Evolutionary conservation across 1,139 yeast species (phyloP).

Genomic region (Yamadazyma atmosphaerica): DNA sequence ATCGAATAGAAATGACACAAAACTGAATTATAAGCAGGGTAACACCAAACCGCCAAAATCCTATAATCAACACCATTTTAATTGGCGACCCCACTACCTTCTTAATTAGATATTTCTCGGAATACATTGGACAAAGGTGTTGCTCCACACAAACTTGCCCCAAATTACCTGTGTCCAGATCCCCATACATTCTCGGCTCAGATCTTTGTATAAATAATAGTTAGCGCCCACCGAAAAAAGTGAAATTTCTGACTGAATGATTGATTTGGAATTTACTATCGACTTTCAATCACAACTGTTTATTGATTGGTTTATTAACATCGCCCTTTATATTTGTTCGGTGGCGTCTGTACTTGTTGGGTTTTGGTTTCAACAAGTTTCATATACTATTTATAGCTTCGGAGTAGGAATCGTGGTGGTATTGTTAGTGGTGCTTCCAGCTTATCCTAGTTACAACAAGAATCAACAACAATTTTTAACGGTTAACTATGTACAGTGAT

Average conservation of each 20-base stretch:
- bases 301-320: slow-evolving; percentile 29
- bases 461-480: slow-evolving; percentile 45
- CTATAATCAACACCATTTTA: no score
- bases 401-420: slow-evolving; percentile 32
- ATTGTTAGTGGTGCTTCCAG: slow-evolving; percentile 48
- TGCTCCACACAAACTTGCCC: not conserved
- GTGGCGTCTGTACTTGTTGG: slow-evolving; percentile 48
- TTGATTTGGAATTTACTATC: slow-evolving; percentile 53
- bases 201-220: not conserved
- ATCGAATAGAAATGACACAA: slow-evolving; percentile 1
- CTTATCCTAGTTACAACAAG: slow-evolving; percentile 54
- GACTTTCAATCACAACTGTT: slow-evolving; percentile 61
- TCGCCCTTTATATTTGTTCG: slow-evolving; percentile 21
- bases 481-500: slow-evolving; percentile 24
- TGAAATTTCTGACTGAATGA: slow-evolving; percentile 5
- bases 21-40: not conserved
- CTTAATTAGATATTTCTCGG: slow-evolving; percentile 1
- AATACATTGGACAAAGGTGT: not conserved
- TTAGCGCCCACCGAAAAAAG: not conserved
- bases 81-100: slow-evolving; percentile 3
- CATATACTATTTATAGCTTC: slow-evolving; percentile 35
- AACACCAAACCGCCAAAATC: not conserved
- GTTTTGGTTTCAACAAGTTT: slow-evolving; percentile 40
- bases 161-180: not conserved
- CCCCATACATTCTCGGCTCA: not conserved